These are phyloP conservation scores for Graphium sp. DNA, from an alignment of 2,329 filamentous ascomycete genomes.

Conservation along the genomic window DNA sequence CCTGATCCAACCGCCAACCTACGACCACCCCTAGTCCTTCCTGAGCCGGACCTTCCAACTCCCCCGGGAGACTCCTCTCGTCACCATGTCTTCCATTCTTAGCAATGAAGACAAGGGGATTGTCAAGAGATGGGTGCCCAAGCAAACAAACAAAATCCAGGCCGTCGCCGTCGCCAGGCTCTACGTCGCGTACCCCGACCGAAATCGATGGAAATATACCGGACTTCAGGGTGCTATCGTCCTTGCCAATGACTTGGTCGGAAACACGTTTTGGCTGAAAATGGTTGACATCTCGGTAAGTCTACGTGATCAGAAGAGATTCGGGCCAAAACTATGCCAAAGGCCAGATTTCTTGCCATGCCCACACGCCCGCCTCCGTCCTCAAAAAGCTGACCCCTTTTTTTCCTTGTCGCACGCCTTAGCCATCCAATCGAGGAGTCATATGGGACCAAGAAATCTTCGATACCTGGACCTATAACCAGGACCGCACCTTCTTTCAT, in stretches of 20 bases:
- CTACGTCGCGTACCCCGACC: slow-evolving; percentile 82
- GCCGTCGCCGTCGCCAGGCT: slow-evolving; percentile 85
- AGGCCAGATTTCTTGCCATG: slow-evolving; percentile 3
- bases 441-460: slow-evolving; percentile 98
- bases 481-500: slow-evolving; percentile 95
- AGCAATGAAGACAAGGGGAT: slow-evolving; percentile 91
- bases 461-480: slow-evolving; percentile 87
- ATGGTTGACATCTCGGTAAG: slow-evolving; percentile 88
- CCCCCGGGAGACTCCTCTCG: not conserved
- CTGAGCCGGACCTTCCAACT: not conserved
- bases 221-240: slow-evolving; percentile 85
- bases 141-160: slow-evolving; percentile 92
- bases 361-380: slow-evolving; percentile 5
- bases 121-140: slow-evolving; percentile 87
- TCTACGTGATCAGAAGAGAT: slow-evolving; percentile 9
- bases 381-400: not conserved
- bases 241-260: slow-evolving; percentile 83
- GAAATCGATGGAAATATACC: slow-evolving; percentile 80
- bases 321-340: no score
- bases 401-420: slow-evolving; percentile 5
- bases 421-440: slow-evolving; percentile 67
- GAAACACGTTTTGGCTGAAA: slow-evolving; percentile 94
- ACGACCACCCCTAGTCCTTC: not conserved
- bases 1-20: not conserved
- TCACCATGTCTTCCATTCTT: slow-evolving; percentile 49